A percentile compares a stretch with the other conserved stretches of the same genome.
These are phyloP conservation scores for Metarhizium guizhouense DNA, from an alignment of 2,329 filamentous ascomycete genomes.

Conservation along the genomic window DNA sequence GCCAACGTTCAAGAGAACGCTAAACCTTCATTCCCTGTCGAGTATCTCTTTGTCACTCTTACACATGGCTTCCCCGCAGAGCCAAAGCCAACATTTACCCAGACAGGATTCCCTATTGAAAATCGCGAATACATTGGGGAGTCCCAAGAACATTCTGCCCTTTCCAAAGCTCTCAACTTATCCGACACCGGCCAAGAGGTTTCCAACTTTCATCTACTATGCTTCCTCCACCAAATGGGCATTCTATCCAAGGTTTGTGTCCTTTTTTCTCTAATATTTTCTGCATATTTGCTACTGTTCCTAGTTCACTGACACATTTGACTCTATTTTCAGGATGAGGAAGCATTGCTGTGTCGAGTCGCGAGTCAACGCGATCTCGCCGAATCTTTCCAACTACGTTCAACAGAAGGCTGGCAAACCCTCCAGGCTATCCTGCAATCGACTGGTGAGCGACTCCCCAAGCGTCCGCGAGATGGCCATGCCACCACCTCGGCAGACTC, in stretches of 20 bases:
- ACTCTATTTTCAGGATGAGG: constrained; percentile 63
- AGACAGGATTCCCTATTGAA: constrained; percentile 75
- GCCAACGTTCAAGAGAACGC: constrained; percentile 95
- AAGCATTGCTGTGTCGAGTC: constrained; percentile 74
- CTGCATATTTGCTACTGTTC: neutral
- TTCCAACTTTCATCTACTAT: constrained; percentile 92
- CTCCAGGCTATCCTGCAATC: constrained; percentile 88
- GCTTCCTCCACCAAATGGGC: constrained; percentile 71
- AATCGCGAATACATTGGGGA: constrained; percentile 84
- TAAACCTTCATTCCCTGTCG: constrained; percentile 90
- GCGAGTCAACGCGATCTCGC: constrained; percentile 73
- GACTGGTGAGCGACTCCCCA: constrained; percentile 92
- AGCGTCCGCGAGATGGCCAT: constrained; percentile 47
- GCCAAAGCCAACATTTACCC: constrained; percentile 67
- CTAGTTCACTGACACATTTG: constrained; percentile 2
- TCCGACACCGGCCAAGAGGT: constrained; percentile 56
- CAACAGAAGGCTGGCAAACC: constrained; percentile 88
- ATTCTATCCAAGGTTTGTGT: constrained; percentile 71
- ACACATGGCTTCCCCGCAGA: constrained; percentile 91
- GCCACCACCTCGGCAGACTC: constrained; percentile 17
- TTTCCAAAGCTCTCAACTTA: constrained; percentile 60
- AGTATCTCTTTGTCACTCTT: constrained; percentile 90
- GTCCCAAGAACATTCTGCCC: constrained; percentile 65
- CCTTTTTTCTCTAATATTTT: constrained; percentile 1
- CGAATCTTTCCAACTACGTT: constrained; percentile 74